phyloP scores from a whole-genome alignment of 73 alveolate species.

The Tetrahymena elliotti region DNA sequence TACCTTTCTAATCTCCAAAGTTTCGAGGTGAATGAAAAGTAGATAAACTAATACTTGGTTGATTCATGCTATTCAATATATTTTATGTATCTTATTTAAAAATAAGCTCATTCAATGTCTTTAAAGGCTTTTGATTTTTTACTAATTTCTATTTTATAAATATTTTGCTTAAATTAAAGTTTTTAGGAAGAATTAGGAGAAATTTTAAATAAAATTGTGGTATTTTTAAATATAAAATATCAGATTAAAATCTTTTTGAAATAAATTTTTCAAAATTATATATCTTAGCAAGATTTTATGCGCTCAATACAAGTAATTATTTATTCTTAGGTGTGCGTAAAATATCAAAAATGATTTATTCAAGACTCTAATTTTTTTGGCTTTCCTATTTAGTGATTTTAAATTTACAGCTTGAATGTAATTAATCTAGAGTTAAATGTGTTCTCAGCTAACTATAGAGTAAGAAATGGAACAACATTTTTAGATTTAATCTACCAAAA shows the following conservation, averaged over 20 bases:
- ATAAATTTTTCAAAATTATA: too few relatives aligned
- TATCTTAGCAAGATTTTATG: too few relatives aligned
- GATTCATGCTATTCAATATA: neutral
- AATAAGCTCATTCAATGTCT: neutral
- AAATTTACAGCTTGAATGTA: neutral
- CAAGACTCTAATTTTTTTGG: neutral
- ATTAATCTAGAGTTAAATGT: neutral
- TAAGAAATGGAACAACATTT: neutral
- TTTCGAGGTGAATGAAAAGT: neutral
- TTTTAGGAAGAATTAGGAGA: too few relatives aligned
- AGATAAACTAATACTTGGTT: neutral
- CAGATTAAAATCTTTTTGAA: too few relatives aligned
- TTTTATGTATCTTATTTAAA: neutral
- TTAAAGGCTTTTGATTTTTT: neutral
- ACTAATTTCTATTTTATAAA: too few relatives aligned
- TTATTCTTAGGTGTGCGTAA: neutral
- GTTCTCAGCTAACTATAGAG: neutral
- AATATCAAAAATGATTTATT: neutral
- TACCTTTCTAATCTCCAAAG: neutral
- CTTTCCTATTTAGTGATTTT: neutral
- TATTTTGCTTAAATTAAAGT: too few relatives aligned
- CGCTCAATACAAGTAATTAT: neutral
- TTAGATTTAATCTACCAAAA: neutral
- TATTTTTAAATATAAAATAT: too few relatives aligned
- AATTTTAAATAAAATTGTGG: too few relatives aligned